phyloP scores from a whole-genome alignment of 345 rosid genomes.

The Melaleuca alternifolia region DNA sequence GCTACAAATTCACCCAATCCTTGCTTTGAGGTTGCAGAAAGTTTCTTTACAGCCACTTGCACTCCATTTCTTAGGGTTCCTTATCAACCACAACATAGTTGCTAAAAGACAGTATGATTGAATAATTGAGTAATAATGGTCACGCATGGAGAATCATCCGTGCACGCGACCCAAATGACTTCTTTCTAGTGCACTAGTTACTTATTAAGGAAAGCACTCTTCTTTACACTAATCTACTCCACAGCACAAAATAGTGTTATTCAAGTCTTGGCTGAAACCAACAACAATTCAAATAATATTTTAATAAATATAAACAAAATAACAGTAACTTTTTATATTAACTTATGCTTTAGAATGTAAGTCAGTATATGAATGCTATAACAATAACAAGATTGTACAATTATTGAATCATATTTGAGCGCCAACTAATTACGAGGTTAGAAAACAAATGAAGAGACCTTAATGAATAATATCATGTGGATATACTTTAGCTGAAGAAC shows the following conservation, averaged over 20 bases:
- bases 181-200: neutral
- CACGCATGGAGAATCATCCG: neutral
- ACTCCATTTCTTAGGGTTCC: conserved; percentile 51
- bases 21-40: conserved; percentile 66
- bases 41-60: conserved; percentile 69
- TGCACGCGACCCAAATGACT: neutral
- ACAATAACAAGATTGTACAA: neutral
- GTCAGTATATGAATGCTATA: neutral
- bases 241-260: neutral
- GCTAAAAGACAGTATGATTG: neutral
- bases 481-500: neutral
- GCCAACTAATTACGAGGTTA: neutral
- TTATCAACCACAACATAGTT: conserved; percentile 14
- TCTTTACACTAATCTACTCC: neutral
- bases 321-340: too few relatives aligned
- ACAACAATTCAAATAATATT: neutral
- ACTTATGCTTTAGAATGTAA: neutral
- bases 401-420: neutral
- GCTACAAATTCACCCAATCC: conserved; percentile 69
- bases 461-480: neutral
- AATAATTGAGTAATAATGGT: neutral
- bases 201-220: neutral
- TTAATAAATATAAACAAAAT: too few relatives aligned
- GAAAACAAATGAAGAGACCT: neutral
- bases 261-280: neutral